Base-by-base conservation (phyloP, 2,329 filamentous ascomycete species). In the Fusarium buxicola region DNA sequence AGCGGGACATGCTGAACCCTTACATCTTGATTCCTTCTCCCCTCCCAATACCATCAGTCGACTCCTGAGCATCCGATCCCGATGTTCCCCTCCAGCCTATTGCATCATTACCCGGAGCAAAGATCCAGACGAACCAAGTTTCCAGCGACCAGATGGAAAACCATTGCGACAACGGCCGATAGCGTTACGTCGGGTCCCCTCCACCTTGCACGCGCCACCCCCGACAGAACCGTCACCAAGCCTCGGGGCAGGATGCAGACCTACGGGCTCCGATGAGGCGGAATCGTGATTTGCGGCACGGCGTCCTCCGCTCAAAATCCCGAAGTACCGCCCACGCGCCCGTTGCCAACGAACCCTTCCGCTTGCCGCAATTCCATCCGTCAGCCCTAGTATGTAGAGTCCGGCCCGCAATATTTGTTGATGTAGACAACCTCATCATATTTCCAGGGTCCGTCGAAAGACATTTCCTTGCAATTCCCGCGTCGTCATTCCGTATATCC, bases 211-310 rank as follows among this genome's bases (percentile, higher is more conserved):
- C 46, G 31, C 59, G 41, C 65, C 62, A 66, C 51, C 49, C 49
- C 44, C 31, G 34, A 52, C 51, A 45, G 56, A 55, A 63, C 69
- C 63, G 52, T 69, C 63, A 65, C 57, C 59, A 63, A 62, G 49
- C 31, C 53, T 56, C 51, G 47, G 47, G 46, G 34, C 52, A 56
- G 61, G 28, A 31, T 35, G 30, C 24, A 38, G 28, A 28, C 35
- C 27, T 43, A n/a, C n/a, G n/a, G n/a, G 44, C 31, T 65, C 61
- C 61, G 61, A 49, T 25, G 25, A 56, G 38, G 41, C 30, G 39
- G 41, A n/a, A 49, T 41, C 27, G 47, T 35, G 44, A 58, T 50
- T 49, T 53, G 11, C 36, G 6, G 21, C 15, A 40, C 27, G 16
- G 34, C n/a, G 24, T 13, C 27, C 12, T 24, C 48, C 16, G 39